Conservation (phyloP, 495 filamentous ascomycete species). For the Aspergillus indologenus region DNA sequence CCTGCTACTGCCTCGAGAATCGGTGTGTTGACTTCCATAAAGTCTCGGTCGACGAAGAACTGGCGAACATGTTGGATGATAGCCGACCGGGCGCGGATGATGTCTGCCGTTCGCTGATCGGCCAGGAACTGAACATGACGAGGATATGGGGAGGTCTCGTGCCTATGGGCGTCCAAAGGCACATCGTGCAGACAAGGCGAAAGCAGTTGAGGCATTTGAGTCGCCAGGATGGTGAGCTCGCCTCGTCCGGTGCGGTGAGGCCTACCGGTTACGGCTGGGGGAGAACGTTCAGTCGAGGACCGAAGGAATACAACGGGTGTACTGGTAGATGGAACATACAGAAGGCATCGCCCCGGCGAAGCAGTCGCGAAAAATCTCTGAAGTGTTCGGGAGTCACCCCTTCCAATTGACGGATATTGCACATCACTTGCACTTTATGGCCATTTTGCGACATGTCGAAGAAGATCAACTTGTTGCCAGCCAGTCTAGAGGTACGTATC, state of each 20-base stretch:
- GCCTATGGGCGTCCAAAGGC: slow-evolving; percentile 61
- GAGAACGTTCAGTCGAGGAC: slow-evolving; percentile 18
- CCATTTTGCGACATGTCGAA: slow-evolving; percentile 73
- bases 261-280: slow-evolving; percentile 62
- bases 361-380: slow-evolving; percentile 53
- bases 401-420: slow-evolving; percentile 58
- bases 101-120: slow-evolving; percentile 61
- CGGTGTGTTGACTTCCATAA: slow-evolving; percentile 86
- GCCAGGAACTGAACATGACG: slow-evolving; percentile 80
- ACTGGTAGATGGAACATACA: slow-evolving; percentile 50
- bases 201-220: slow-evolving; percentile 63
- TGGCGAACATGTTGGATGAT: slow-evolving; percentile 71
- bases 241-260: slow-evolving; percentile 68
- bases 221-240: slow-evolving; percentile 73
- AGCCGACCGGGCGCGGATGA: slow-evolving; percentile 67
- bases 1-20: slow-evolving; percentile 73
- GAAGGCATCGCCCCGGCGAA: slow-evolving; percentile 74
- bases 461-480: slow-evolving; percentile 75
- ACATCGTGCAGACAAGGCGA: slow-evolving; percentile 73
- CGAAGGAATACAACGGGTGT: background rate
- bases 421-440: slow-evolving; percentile 66
- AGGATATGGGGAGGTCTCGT: slow-evolving; percentile 63
- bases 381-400: slow-evolving; percentile 48
- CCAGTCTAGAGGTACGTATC: slow-evolving; percentile 55
- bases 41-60: slow-evolving; percentile 66